A percentile compares a stretch with the other conserved stretches of the same genome.
Conservation (phyloP, 106 monocot genomes). For the Apostasia shenzhenica region DNA sequence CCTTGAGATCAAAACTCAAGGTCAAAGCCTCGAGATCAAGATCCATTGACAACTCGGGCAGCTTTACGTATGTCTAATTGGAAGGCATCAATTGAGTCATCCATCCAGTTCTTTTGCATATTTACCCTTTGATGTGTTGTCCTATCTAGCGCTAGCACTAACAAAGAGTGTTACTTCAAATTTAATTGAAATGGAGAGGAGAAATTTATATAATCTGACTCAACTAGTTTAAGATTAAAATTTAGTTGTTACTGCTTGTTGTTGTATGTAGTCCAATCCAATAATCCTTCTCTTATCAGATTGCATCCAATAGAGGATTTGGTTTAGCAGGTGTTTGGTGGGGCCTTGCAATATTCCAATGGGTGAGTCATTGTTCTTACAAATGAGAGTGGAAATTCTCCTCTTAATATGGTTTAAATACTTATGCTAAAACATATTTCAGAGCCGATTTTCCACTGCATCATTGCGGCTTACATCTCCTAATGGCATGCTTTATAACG, state of each 20-base stretch:
- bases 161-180: too few species aligned
- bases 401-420: too few species aligned
- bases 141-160: too few species aligned
- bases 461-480: conserved; percentile 54
- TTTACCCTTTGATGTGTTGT: too few species aligned
- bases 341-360: conserved; percentile 63
- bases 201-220: neutral
- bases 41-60: too few species aligned
- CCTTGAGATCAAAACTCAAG: too few species aligned
- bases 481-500: conserved; percentile 41
- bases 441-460: conserved; percentile 62
- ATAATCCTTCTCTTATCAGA: conserved; percentile 16
- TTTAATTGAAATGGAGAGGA: too few species aligned
- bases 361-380: conserved; percentile 16
- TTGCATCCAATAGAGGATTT: conserved; percentile 31
- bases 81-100: too few species aligned
- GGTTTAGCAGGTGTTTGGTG: conserved; percentile 78
- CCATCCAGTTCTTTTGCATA: too few species aligned
- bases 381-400: too few species aligned
- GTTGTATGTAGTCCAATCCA: neutral
- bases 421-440: neutral
- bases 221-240: neutral
- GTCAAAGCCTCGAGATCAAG: too few species aligned
- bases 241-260: neutral
- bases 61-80: too few species aligned